Base-by-base conservation (phyloP, 1,139 yeast species). In the Suhomyces panamericanus region DNA sequence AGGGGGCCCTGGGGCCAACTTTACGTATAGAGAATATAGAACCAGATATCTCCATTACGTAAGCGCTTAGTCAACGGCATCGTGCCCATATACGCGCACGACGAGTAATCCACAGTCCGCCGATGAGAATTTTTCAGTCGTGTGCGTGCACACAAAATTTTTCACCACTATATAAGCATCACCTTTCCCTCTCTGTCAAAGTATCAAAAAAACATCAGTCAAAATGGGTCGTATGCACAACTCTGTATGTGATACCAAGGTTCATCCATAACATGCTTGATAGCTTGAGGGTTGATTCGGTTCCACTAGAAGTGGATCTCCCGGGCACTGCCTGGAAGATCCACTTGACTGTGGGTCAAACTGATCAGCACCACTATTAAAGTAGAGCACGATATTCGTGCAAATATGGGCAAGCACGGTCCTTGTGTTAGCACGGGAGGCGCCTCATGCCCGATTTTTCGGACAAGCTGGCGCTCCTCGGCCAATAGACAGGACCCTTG, bases 151-250 rank as follows among this genome's bases (percentile, higher is more conserved):
- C 47, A 35, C 38, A 14, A 46, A 46, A 60, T 49, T 50, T 62
- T 56, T 56, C 38, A 28, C 17, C 11, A 24, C 32, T 41, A 38
- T 37, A 35, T 37, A 44, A 45, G 33, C 31, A 27, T 16, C 22
- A 6, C 35, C 17, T 29, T 30, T 22, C 31, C 47, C 17, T 20
- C 14, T 29, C 11, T 35, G 27, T 6, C 14, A 15, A 14, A 29
- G 35, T 49, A 44, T 46, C 55, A 57, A 49, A 59, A 60, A 58
- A 64, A 74, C 33, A 17, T 64, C 75, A 69, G 69, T 71, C 77
- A 79, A 74, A 69, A 83, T 83, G 87, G 88, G 85, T 83, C 86
- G 88, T 80, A 78, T 82, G 82, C 88, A 83, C 78, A 80, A 86
- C 75, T 68, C 81, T 72, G 87, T 82, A 82, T 79, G 87, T 82